A percentile compares a stretch with the other conserved stretches of the same genome.
Conservation (phyloP, 2,329 filamentous ascomycete species). For the Diaporthe citri region DNA sequence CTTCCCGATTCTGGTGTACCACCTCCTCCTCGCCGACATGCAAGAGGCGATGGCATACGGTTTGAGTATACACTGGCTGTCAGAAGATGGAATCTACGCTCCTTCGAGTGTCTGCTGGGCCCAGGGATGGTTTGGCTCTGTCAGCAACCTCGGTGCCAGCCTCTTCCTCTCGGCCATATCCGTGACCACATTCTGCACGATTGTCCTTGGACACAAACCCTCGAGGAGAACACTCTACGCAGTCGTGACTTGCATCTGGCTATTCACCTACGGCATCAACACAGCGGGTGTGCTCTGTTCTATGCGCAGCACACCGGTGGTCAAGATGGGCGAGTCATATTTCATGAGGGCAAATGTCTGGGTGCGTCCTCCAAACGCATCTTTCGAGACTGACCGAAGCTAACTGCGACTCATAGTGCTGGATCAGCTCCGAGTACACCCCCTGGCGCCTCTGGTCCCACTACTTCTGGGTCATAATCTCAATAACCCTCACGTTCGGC, state of each 20-base stretch:
- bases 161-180: conserved; percentile 37
- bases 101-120: conserved; percentile 33
- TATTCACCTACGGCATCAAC: conserved; percentile 7
- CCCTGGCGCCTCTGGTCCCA: conserved; percentile 38
- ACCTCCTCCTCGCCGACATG: conserved; percentile 40
- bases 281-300: background rate
- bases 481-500: conserved; percentile 30
- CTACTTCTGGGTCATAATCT: conserved; percentile 40
- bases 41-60: conserved; percentile 35
- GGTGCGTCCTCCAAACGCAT: too few species aligned
- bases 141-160: conserved; percentile 32
- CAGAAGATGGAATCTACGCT: conserved; percentile 36
- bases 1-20: conserved; percentile 40
- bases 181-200: conserved; percentile 33
- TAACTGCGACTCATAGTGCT: conserved; percentile 36
- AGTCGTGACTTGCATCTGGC: background rate
- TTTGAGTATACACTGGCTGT: conserved; percentile 39
- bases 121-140: conserved; percentile 40
- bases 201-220: conserved; percentile 32
- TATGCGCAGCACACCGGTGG: background rate
- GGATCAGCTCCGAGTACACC: conserved; percentile 38
- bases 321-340: background rate
- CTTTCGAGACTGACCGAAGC: too few species aligned
- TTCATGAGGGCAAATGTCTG: conserved; percentile 32
- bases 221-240: background rate